Conservation (phyloP, 2,329 filamentous ascomycete species). For the Talaromyces sp. region DNA sequence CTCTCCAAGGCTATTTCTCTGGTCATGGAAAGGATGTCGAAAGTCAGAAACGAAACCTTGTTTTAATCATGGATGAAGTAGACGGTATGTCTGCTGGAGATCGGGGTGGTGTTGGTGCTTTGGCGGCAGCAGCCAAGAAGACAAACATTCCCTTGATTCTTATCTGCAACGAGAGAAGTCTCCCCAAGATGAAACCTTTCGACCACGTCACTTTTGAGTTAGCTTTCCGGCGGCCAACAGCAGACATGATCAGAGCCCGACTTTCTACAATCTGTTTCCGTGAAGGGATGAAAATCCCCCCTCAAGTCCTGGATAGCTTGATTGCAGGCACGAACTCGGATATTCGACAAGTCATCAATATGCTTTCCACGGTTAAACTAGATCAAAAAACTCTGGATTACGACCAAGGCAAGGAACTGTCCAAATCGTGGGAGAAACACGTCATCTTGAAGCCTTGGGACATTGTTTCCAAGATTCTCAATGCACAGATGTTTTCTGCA, state of each 20-base stretch:
- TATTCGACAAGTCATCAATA: slow-evolving; percentile 97
- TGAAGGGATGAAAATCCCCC: slow-evolving; percentile 80
- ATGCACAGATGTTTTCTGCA: slow-evolving; percentile 75
- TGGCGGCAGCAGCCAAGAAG: slow-evolving; percentile 93
- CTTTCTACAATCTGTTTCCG: slow-evolving; percentile 94
- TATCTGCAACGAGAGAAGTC: slow-evolving; percentile 90
- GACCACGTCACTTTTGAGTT: slow-evolving; percentile 80
- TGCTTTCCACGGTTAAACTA: slow-evolving; percentile 90
- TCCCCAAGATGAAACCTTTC: slow-evolving; percentile 98
- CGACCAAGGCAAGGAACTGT: slow-evolving; percentile 86
- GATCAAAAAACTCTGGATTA: slow-evolving; percentile 76
- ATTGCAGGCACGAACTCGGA: slow-evolving; percentile 95
- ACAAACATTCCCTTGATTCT: slow-evolving; percentile 91
- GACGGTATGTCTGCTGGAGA: slow-evolving; percentile 98
- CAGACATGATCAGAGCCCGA: slow-evolving; percentile 83
- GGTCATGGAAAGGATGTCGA: slow-evolving; percentile 77
- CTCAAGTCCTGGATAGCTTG: slow-evolving; percentile 79
- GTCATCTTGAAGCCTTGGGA: slow-evolving; percentile 97
- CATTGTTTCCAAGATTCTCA: slow-evolving; percentile 89
- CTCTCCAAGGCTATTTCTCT: slow-evolving; percentile 84
- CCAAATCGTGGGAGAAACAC: slow-evolving; percentile 97
- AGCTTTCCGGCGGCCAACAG: slow-evolving; percentile 80
- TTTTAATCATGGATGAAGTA: slow-evolving; percentile 97
- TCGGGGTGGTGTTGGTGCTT: slow-evolving; percentile 86
- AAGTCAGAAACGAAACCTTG: slow-evolving; percentile 79